Evolutionary conservation across 768 basidiomycete species (phyloP).

Genomic region (Gelatoporia subvermispora): DNA sequence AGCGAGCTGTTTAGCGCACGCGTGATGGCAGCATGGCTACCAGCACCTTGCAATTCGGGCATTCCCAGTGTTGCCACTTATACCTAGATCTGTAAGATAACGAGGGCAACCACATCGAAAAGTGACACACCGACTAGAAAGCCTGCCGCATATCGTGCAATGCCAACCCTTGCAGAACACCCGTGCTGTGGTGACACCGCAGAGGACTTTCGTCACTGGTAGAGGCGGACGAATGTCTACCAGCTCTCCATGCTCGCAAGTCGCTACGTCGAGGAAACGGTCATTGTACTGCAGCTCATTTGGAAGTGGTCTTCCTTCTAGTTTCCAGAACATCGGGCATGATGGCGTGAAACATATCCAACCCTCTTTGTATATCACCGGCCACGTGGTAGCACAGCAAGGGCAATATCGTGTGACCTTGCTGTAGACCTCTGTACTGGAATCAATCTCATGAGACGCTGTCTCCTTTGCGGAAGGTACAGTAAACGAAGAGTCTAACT

Average conservation of each 20-base stretch:
- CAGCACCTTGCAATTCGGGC: slow-evolving; percentile 53
- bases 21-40: too few species aligned
- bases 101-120: neutral
- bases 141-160: slow-evolving; percentile 61
- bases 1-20: too few species aligned
- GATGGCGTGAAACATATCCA: slow-evolving; percentile 63
- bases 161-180: slow-evolving; percentile 64
- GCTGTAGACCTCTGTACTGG: neutral
- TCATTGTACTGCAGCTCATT: slow-evolving; percentile 42
- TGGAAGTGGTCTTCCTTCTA: slow-evolving; percentile 18
- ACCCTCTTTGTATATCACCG: slow-evolving; percentile 46
- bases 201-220: slow-evolving; percentile 14
- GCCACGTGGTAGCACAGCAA: slow-evolving; percentile 40
- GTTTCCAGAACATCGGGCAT: slow-evolving; percentile 55
- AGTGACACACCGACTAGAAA: slow-evolving; percentile 61
- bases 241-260: slow-evolving; percentile 27
- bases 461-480: too few species aligned
- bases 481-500: too few species aligned
- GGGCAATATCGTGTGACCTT: slow-evolving; percentile 27
- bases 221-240: slow-evolving; percentile 37
- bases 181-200: slow-evolving; percentile 46
- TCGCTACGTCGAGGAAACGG: slow-evolving; percentile 37
- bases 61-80: slow-evolving; percentile 76
- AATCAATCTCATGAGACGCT: neutral
- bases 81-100: slow-evolving; percentile 38